Percentiles rank a stretch among this genome's conserved stretches.
phyloP scores from a whole-genome alignment of 805 yeast genomes.

The Yarrowia sp. region DNA sequence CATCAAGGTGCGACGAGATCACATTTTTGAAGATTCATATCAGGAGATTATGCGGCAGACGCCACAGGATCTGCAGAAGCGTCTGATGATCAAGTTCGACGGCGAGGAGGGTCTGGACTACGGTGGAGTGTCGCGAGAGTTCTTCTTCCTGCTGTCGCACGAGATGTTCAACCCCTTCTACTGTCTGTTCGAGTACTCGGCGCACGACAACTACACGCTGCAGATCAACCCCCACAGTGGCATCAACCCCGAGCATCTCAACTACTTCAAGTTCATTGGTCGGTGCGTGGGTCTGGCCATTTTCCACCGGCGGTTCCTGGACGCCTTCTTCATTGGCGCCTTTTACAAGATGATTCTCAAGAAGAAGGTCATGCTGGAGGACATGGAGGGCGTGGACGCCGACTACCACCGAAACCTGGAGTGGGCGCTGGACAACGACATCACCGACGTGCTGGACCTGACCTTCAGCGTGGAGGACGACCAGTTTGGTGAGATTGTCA shows the following conservation, averaged over 20 bases:
- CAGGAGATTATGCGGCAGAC: slow-evolving; percentile 99
- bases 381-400: slow-evolving; percentile 98
- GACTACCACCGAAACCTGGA: slow-evolving; percentile 93
- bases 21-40: slow-evolving; percentile 95
- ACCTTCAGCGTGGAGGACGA: slow-evolving; percentile 89
- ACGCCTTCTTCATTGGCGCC: slow-evolving; percentile 98
- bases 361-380: slow-evolving; percentile 92
- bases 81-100: slow-evolving; percentile 97
- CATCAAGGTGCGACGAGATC: slow-evolving; percentile 95
- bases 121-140: slow-evolving; percentile 99
- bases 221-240: slow-evolving; percentile 98
- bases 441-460: slow-evolving; percentile 82
- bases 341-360: slow-evolving; percentile 96
- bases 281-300: slow-evolving; percentile 98
- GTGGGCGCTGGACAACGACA: slow-evolving; percentile 96
- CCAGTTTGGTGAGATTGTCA: slow-evolving; percentile 89
- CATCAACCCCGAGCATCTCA: slow-evolving; percentile 96
- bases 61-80: slow-evolving; percentile 96
- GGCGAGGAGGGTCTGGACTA: slow-evolving; percentile 99
- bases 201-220: slow-evolving; percentile 96
- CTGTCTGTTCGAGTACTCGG: slow-evolving; percentile 95
- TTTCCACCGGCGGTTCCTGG: slow-evolving; percentile 96
- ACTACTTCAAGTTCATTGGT: slow-evolving; percentile 97
- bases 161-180: slow-evolving; percentile 99
- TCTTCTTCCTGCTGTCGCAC: slow-evolving; percentile 93